A percentile compares a stretch with the other conserved stretches of the same genome.
Evolutionary conservation across 305 asterid species (phyloP).

Genomic region (Rubia peregrina): DNA sequence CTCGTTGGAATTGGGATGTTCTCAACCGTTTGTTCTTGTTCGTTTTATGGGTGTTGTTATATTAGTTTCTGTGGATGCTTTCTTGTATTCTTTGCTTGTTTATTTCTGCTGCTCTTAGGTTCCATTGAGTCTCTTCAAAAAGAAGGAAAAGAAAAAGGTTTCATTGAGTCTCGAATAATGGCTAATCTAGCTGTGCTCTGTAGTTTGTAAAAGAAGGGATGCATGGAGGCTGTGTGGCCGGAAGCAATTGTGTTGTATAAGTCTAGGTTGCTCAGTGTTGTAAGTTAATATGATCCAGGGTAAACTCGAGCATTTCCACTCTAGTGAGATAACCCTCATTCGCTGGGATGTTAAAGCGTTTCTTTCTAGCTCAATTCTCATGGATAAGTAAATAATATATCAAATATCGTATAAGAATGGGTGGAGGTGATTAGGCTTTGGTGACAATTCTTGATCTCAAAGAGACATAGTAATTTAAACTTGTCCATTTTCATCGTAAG

Average conservation of each 20-base stretch:
- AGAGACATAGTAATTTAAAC: not conserved
- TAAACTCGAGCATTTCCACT: not conserved
- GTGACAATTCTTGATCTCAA: not conserved
- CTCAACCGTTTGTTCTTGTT: not conserved
- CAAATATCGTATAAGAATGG: not conserved
- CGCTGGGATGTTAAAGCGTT: not conserved
- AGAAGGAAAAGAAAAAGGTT: not conserved
- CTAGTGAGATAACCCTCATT: slow-evolving; percentile 2
- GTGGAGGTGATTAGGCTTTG: not conserved
- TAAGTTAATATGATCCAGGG: not conserved
- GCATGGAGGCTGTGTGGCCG: not conserved
- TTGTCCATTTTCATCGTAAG: slow-evolving; percentile 27
- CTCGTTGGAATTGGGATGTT: not conserved
- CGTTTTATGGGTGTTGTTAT: not conserved
- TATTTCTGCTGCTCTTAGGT: not conserved
- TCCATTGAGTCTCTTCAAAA: not conserved
- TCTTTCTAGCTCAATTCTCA: not conserved
- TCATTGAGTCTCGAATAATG: slow-evolving; percentile 4
- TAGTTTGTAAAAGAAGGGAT: not conserved
- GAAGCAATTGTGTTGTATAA: not conserved
- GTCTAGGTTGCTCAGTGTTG: slow-evolving; percentile 3
- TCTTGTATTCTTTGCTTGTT: slow-evolving; percentile 2
- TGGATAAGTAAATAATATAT: not conserved
- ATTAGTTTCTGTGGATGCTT: not conserved
- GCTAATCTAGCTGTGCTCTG: not conserved